Evolutionary conservation across 495 filamentous ascomycete genomes (phyloP), one percentile per base, ranked within the genome.

Genomic region (Aspergillus incahuasiensis): DNA sequence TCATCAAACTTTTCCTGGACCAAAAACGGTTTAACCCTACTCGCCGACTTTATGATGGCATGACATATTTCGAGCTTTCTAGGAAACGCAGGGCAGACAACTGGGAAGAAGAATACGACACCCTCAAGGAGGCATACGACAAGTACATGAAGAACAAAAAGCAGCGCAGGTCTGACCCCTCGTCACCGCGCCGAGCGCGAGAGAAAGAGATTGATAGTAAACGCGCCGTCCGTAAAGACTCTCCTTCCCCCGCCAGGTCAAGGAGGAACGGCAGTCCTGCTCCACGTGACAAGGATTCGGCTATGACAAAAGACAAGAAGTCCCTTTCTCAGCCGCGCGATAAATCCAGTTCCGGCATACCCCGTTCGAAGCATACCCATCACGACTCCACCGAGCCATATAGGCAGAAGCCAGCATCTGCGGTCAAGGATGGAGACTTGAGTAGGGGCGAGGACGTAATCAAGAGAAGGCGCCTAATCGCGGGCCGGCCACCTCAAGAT

Each of bases 51-150:
- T 81, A 79, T 63, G 81, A 79, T 49, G 89, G 88, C 6, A 80
- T 85, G 54, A 85, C 86, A 0, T 98, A 97, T 63, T 84, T 79
- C 54, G 92, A 98, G 34, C 80, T 97, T 46, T 89, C 94, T 15
- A 81, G 84, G 54, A 84, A 88, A 30, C 84, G 91, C 38, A 83
- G 84, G 52, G 92, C 94, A 1, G 88, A 90, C 35, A 83, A 86
- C 49, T 97, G 92, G 92, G 85, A 92, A 64, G 86, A 92, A 59
- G 94, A 98, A 67, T 83, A 86, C 50, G 79, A 88, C n/a, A 72
- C 95, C 43, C 70, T 98, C 43, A 89, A 91, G 66, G 75, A 82
- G 34, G 88, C 90, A 5, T 92, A 86, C 57, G 87, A 96, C 39
- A 81, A 83, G 19, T 82, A 79, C 62, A 28, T 52, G 15, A 80